Evolutionary conservation across 768 basidiomycete species (phyloP).

Genomic region (Suillus variegatus): DNA sequence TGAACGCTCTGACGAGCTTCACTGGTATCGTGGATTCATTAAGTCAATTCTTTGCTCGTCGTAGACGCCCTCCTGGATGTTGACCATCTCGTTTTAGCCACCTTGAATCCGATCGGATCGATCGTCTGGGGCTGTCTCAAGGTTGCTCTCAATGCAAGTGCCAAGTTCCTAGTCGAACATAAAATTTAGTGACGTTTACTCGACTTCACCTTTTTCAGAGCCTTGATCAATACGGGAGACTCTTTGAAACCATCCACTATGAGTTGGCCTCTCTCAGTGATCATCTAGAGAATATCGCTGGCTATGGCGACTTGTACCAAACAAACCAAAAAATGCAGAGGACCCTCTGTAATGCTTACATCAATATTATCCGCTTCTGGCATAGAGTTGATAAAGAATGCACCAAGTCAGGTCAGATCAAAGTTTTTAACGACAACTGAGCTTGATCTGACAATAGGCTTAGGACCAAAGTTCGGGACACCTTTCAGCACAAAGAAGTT

Average conservation of each 20-base stretch:
- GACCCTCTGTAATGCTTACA: slow-evolving; percentile 19
- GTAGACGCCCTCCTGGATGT: no score
- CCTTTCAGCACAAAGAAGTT: slow-evolving; percentile 1
- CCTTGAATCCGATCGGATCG: neutral
- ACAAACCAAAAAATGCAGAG: slow-evolving; percentile 15
- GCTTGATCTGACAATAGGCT: neutral
- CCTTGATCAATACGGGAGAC: neutral
- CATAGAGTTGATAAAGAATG: slow-evolving; percentile 25
- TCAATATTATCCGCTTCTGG: slow-evolving; percentile 28
- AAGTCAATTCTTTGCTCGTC: no score
- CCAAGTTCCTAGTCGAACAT: neutral
- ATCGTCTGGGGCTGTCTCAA: neutral
- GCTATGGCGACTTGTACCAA: slow-evolving; percentile 19
- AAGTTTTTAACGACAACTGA: no score
- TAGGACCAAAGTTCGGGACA: neutral
- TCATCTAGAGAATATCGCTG: slow-evolving; percentile 17
- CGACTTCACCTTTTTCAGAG: slow-evolving; percentile 10
- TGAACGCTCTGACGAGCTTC: no score
- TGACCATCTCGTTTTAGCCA: no score
- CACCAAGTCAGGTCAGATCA: slow-evolving; percentile 1
- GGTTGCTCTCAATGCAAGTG: neutral
- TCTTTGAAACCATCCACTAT: slow-evolving; percentile 24
- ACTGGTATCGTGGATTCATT: no score
- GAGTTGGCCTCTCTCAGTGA: slow-evolving; percentile 15
- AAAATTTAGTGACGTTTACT: slow-evolving; percentile 11